Evolutionary conservation across 2,329 filamentous ascomycete species (phyloP).

Genomic region (Botrytis squamosa): DNA sequence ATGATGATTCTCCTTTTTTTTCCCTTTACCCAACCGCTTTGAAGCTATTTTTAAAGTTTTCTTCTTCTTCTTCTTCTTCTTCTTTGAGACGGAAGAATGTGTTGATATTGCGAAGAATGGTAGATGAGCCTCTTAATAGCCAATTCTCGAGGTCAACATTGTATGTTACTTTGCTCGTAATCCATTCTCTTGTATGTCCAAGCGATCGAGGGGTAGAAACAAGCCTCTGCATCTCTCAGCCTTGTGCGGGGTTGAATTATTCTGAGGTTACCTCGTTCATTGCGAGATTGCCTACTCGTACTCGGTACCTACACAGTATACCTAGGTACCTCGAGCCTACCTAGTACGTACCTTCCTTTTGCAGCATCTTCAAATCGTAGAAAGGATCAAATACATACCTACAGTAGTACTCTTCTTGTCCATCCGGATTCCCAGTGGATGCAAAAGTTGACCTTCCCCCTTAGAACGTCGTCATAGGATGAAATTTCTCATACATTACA

Average conservation of each 20-base stretch:
- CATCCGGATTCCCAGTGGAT: background rate
- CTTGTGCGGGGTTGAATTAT: background rate
- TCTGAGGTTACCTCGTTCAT: background rate
- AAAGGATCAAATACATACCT: background rate
- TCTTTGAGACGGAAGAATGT: background rate
- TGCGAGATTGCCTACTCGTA: fast-evolving
- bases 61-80: too few species aligned
- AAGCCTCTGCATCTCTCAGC: background rate
- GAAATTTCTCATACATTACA: background rate
- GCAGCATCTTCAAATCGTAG: background rate
- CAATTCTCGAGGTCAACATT: background rate
- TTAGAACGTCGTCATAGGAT: conserved; percentile 1
- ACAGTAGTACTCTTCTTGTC: too few species aligned
- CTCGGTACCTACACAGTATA: background rate
- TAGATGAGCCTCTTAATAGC: background rate
- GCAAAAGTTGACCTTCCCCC: background rate
- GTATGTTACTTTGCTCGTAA: background rate
- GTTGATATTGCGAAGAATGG: background rate
- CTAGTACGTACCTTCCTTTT: too few species aligned
- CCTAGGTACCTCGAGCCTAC: too few species aligned
- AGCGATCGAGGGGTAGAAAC: background rate
- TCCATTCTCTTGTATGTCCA: background rate
- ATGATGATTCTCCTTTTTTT: background rate
- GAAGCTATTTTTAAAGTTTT: background rate
- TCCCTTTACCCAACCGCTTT: background rate